phyloP scores from a whole-genome alignment of 83 land plant species.

The Picea abies region DNA sequence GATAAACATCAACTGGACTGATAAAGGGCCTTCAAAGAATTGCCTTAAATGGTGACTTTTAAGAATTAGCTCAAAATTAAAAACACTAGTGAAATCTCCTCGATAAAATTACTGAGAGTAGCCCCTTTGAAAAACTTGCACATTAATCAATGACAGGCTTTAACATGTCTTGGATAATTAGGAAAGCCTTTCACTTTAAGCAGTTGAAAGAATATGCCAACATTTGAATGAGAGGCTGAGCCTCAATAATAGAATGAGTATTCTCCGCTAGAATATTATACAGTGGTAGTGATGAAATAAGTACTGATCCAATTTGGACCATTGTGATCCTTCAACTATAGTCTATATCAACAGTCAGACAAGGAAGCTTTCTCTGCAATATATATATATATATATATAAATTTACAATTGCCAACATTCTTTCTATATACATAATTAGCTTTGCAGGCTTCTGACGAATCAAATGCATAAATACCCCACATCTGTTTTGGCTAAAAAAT shows the following conservation, averaged over 20 bases:
- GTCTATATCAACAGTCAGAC: not conserved
- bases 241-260: not conserved
- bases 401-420: not conserved
- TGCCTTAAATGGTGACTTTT: too few relatives aligned
- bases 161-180: too few relatives aligned
- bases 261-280: too few relatives aligned
- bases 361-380: not conserved
- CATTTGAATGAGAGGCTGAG: not conserved
- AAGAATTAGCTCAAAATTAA: too few relatives aligned
- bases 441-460: not conserved
- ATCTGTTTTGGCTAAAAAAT: not conserved
- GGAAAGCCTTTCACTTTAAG: too few relatives aligned
- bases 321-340: not conserved
- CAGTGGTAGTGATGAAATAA: not conserved
- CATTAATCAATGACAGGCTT: too few relatives aligned
- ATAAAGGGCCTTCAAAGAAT: too few relatives aligned
- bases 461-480: not conserved
- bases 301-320: slow-evolving; percentile 13
- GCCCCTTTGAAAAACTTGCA: too few relatives aligned
- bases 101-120: too few relatives aligned
- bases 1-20: too few relatives aligned
- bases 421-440: slow-evolving; percentile 2
- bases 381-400: not conserved
- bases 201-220: too few relatives aligned
- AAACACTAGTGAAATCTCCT: too few relatives aligned